Percentiles rank a stretch among this genome's conserved stretches.
Evolutionary conservation across 2,329 filamentous ascomycete genomes (phyloP).

Genomic region (Sporothrix mexicana): DNA sequence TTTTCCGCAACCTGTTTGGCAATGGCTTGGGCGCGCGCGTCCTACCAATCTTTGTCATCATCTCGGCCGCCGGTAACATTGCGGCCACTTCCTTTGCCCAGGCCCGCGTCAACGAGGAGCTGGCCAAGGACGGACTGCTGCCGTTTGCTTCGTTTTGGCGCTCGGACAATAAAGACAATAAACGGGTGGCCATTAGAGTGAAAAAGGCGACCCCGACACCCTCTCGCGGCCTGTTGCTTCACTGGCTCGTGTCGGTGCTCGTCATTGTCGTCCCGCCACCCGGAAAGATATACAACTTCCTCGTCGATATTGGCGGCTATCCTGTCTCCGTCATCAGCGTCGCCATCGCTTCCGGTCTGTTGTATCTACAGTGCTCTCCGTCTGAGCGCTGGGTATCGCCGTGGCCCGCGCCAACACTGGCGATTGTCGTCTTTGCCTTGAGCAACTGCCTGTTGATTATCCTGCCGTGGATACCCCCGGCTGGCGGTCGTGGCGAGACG

Average conservation of each 20-base stretch:
- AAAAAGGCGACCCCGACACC: conserved; percentile 34
- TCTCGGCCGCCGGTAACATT: conserved; percentile 56
- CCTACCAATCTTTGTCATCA: conserved; percentile 51
- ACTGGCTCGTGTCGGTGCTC: conserved; percentile 66
- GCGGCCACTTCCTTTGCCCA: conserved; percentile 56
- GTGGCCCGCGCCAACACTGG: conserved; percentile 42
- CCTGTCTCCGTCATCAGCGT: conserved; percentile 47
- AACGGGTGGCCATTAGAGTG: no score
- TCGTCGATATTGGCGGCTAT: conserved; percentile 49
- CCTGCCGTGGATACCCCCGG: conserved; percentile 48
- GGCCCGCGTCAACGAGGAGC: conserved; percentile 55
- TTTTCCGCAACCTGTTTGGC: conserved; percentile 63
- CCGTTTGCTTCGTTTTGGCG: conserved; percentile 49
- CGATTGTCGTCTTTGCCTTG: conserved; percentile 43
- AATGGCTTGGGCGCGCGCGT: conserved; percentile 54
- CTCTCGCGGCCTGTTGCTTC: conserved; percentile 55
- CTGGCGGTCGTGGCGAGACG: conserved; percentile 38
- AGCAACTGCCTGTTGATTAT: conserved; percentile 46
- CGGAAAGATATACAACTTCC: conserved; percentile 48
- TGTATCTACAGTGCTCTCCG: conserved; percentile 44
- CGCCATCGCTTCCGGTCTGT: conserved; percentile 45
- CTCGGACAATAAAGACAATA: conserved; percentile 27
- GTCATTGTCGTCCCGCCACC: conserved; percentile 59
- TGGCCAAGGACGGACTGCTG: conserved; percentile 54
- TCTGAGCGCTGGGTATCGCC: conserved; percentile 44